Percentiles rank a stretch among this genome's conserved stretches.
These are phyloP conservation scores for Alternaria incomplexa DNA, from an alignment of 2,329 filamentous ascomycete species.

Conservation along the genomic window DNA sequence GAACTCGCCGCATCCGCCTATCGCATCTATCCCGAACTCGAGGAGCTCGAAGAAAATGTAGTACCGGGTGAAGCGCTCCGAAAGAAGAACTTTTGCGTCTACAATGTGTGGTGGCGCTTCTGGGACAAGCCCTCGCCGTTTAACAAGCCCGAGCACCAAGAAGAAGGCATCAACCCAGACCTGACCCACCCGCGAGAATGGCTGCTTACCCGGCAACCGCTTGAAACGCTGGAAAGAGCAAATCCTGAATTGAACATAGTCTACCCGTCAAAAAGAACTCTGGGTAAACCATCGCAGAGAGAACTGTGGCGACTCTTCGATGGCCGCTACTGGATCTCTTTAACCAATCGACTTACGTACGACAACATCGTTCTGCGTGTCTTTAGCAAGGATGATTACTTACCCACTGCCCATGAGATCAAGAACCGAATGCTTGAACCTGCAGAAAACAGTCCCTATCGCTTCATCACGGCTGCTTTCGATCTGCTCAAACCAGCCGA, in stretches of 20 bases:
- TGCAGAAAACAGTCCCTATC: slow-evolving; percentile 1
- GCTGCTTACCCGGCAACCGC: slow-evolving; percentile 36
- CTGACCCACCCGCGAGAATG: slow-evolving; percentile 26
- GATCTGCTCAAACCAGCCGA: slow-evolving; percentile 25
- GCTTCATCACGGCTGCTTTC: slow-evolving; percentile 20
- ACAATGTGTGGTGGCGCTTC: slow-evolving; percentile 35
- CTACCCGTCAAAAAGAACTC: slow-evolving; percentile 11
- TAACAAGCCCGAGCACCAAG: background rate
- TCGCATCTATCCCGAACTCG: slow-evolving; percentile 50
- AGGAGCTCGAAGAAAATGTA: background rate
- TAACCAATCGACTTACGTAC: slow-evolving; percentile 44
- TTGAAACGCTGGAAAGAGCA: slow-evolving; percentile 4
- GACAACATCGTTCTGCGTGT: slow-evolving; percentile 48
- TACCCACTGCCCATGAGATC: slow-evolving; percentile 5
- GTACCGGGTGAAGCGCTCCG: background rate
- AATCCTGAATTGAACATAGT: background rate
- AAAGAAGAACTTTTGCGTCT: slow-evolving; percentile 24
- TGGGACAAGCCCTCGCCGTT: slow-evolving; percentile 21
- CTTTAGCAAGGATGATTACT: slow-evolving; percentile 24
- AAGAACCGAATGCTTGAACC: background rate
- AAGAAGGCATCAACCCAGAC: background rate
- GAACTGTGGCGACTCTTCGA: slow-evolving; percentile 58
- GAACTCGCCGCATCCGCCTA: slow-evolving; percentile 51
- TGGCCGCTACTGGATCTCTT: slow-evolving; percentile 61
- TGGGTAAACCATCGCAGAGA: background rate